phyloP scores from a whole-genome alignment of 345 rosid genomes.

The Dimocarpus longan region DNA sequence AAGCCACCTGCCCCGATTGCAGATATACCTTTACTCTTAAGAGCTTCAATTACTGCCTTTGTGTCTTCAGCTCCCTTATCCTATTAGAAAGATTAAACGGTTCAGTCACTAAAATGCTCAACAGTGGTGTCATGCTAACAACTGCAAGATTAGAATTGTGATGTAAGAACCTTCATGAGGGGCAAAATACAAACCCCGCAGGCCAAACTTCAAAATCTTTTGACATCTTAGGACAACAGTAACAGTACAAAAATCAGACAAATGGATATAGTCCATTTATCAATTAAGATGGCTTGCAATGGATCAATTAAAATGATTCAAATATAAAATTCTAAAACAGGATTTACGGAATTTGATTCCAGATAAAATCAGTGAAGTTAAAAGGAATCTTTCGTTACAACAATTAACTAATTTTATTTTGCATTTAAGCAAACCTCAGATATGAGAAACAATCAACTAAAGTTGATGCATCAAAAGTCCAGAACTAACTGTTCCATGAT shows the following conservation, averaged over 20 bases:
- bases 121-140: neutral
- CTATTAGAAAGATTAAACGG: constrained; percentile 36
- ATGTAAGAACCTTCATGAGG: neutral
- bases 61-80: constrained; percentile 77
- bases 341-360: neutral
- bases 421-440: neutral
- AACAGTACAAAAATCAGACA: neutral
- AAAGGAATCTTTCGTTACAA: neutral
- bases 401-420: neutral
- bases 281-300: neutral
- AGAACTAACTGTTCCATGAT: constrained; percentile 64
- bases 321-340: neutral
- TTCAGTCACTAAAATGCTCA: constrained; percentile 1
- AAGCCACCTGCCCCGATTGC: constrained; percentile 65
- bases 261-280: neutral
- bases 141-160: neutral
- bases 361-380: neutral
- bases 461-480: neutral
- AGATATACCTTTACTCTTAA: constrained; percentile 61
- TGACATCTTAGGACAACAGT: neutral
- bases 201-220: neutral
- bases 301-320: neutral
- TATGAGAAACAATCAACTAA: neutral
- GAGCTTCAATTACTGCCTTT: constrained; percentile 57
- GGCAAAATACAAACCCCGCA: neutral